Evolutionary conservation across 768 basidiomycete species (phyloP), one percentile per base, ranked within the genome.

Genomic region (Sistotremastrum suecicum): DNA sequence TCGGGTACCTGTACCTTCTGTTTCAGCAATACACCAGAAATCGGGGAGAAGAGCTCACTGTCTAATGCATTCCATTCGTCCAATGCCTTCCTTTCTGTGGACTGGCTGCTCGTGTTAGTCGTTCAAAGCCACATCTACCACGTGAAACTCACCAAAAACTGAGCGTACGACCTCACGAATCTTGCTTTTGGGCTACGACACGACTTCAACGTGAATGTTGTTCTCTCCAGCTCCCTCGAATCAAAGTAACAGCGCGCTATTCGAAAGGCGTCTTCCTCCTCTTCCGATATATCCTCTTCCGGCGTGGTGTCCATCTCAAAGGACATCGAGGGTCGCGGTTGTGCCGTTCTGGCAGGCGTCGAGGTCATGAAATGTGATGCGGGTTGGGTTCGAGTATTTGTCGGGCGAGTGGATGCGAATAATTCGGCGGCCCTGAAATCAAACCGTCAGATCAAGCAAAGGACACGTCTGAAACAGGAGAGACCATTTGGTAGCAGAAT

Each of bases 21-120:
- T 34, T 11, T 20, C 10, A 10, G 10, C 12, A 6, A 5, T 0
- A 34, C 9, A 35, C 33, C 38, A 11, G 9, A 29, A 5, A 4
- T 12, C 30, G 7, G 31, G 4, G 47, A 8, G 9, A 20, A 4
- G 7, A 4, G 67, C 78, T 51, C 51, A 82, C 87, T 77, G 55
- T 84, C 75, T 53, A 81, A 67, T 63, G 79, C 80, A 65, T 89
- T 85, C 86, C 87, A 90, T 48, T 84, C 79, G 54, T 83, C 72
- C 54, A 83, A 72, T 1, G 86, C 78, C 52, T 76, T 77, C 56
- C 83, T 83, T 66, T 97, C 92, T 47, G 78, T 77, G 8, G 81
- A 80, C 91, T 41, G 31, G 12, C 45, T 29, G 37, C 34, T 41
- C 20, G 45, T 42, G 42, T 50, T 35, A 45, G 45, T 36, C 39